Base-by-base conservation (phyloP, 345 rosid species). In the Lenwebbia sp. region DNA sequence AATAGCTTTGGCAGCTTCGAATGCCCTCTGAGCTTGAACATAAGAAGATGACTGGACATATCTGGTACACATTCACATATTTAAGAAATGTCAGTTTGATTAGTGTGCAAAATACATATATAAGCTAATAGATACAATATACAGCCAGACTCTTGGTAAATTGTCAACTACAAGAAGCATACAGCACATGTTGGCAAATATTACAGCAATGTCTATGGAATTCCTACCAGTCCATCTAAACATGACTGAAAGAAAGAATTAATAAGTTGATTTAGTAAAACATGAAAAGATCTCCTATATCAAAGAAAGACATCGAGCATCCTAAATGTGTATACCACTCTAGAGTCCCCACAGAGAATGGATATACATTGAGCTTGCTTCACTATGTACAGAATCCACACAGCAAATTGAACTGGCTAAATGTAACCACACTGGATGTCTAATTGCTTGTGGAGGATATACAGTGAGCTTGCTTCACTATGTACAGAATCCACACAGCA, bases 1-100 rank as follows among this genome's bases (percentile, higher is more conserved):
- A 89, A 88, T 90, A 86, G 96, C 95, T 89, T 96, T 95, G 70
- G 96, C 96, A 86, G 96, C 95, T 88, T 94, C 98, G 86, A 95
- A 96, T 84, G 92, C 89, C 70, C 92, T 91, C 87, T 95, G 98
- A 88, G 95, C 95, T 88, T 93, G 96, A 85, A 88, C 91, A 87
- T 94, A 95, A 41, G 97, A 88, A 84, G 93, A 86, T 58, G 96
- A 90, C 83, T 94, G 92, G 26, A 88, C 88, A 86, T 92, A 94
- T 88, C 96, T 94, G 83, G 86, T 56, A 60, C 54, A 88, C 51
- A 76, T 76, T 41, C 57, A 74, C 54, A 54, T 70, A 33, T 70
- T 37, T 10, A 70, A 70, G 78, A 37, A 37, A 33, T 22, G 78
- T 70, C 78, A 70, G 25, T 50, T 50, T 10, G 47, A 44, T 70